phyloP scores from a whole-genome alignment of 2,329 filamentous ascomycete species.

The Diaporthe ampelina region DNA sequence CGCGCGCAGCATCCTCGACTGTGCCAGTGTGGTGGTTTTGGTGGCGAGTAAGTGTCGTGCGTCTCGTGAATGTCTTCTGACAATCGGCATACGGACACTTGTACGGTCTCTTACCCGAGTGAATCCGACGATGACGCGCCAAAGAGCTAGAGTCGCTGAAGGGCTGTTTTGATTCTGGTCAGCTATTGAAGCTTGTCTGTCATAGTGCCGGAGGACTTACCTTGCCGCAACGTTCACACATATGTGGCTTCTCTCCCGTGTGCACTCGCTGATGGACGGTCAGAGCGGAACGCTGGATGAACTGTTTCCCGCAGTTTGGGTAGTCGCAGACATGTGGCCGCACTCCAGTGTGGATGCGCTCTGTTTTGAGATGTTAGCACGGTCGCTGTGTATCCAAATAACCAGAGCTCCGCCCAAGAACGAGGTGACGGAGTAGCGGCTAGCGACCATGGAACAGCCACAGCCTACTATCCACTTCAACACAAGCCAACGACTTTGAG shows the following conservation, averaged over 20 bases:
- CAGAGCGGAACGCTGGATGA: constrained; percentile 95
- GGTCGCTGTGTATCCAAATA: neutral
- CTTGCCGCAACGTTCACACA: constrained; percentile 97
- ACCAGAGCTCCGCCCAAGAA: neutral
- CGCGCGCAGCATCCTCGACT: constrained; percentile 91
- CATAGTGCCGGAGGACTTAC: constrained; percentile 62
- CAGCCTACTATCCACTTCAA: neutral
- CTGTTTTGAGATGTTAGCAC: constrained; percentile 63
- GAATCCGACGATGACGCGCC: constrained; percentile 92
- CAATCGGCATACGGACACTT: constrained; percentile 98
- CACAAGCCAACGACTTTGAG: neutral
- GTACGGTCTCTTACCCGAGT: constrained; percentile 95
- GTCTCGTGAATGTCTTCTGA: constrained; percentile 97
- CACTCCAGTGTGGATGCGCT: constrained; percentile 94
- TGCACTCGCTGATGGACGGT: constrained; percentile 97
- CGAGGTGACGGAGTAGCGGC: neutral
- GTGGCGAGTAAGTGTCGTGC: constrained; percentile 94
- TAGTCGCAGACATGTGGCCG: constrained; percentile 94
- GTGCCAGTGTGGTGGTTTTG: constrained; percentile 97
- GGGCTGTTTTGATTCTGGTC: constrained; percentile 68
- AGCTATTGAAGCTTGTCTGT: neutral
- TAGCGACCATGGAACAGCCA: neutral
- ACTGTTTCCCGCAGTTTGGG: constrained; percentile 91
- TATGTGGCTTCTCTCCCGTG: constrained; percentile 97
- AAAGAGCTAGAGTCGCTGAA: constrained; percentile 97